Evolutionary conservation across 441 rosid genomes (phyloP).

Genomic region (Theobroma grandiflorum): DNA sequence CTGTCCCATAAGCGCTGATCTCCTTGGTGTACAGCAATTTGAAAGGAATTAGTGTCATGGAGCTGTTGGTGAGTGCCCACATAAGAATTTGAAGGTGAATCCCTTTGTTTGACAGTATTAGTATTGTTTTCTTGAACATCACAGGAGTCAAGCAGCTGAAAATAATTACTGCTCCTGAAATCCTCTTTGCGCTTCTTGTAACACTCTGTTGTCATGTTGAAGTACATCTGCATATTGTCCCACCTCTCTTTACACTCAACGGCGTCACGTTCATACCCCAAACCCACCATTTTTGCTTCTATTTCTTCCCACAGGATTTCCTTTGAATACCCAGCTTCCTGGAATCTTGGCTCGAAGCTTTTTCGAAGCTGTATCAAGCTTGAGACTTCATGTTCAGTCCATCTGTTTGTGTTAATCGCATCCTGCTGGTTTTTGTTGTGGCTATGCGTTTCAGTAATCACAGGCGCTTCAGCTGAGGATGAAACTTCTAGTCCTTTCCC

Average conservation of each 20-base stretch:
- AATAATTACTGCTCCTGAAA: slow-evolving; percentile 28
- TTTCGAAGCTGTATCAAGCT: slow-evolving; percentile 48
- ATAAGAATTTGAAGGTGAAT: slow-evolving; percentile 26
- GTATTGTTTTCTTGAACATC: slow-evolving; percentile 26
- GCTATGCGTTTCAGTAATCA: slow-evolving; percentile 4
- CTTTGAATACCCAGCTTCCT: slow-evolving; percentile 37
- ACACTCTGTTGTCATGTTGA: slow-evolving; percentile 36
- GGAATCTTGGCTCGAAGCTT: slow-evolving; percentile 44
- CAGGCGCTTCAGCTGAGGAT: not conserved
- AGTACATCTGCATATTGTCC: slow-evolving; percentile 40
- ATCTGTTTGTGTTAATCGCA: slow-evolving; percentile 14
- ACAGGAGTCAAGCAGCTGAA: slow-evolving; percentile 28
- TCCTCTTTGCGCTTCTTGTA: slow-evolving; percentile 39
- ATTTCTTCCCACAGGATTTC: slow-evolving; percentile 54
- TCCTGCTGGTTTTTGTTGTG: not conserved
- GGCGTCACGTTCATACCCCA: slow-evolving; percentile 44
- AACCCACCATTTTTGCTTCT: slow-evolving; percentile 45
- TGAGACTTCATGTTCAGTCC: slow-evolving; percentile 50
- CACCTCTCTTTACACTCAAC: slow-evolving; percentile 49
- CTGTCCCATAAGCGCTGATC: slow-evolving; percentile 33
- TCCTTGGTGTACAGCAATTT: slow-evolving; percentile 33
- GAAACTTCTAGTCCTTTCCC: slow-evolving; percentile 25
- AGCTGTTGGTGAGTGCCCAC: slow-evolving; percentile 21
- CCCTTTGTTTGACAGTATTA: slow-evolving; percentile 21
- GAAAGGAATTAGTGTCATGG: slow-evolving; percentile 29